Evolutionary conservation across 2,329 filamentous ascomycete genomes (phyloP), one percentile per base, ranked within the genome.

Genomic region (Epicoccum nigrum): DNA sequence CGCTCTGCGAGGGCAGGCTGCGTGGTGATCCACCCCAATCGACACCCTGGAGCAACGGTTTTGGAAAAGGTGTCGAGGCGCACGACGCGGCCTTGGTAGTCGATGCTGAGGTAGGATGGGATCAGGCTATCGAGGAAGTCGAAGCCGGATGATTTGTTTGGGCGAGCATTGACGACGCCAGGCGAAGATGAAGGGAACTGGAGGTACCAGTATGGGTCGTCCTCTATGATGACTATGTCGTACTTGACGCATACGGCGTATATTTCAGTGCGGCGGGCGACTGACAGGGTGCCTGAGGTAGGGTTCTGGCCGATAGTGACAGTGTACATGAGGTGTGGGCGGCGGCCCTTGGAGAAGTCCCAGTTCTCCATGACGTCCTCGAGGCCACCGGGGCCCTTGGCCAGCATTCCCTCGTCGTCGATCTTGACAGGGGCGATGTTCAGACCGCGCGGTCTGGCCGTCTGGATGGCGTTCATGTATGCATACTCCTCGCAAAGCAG

Each of bases 131-230:
- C 91, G 47, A 97, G 77, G 75, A 92, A 97, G 1, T 82, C 77
- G 64, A 86, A 93, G 8, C 90, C 90, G 0, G 81, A 83, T 34
- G 64, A 80, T 77, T 62, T 83, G 77, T 67, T 84, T 45, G 63
- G 74, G 53, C 56, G 72, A 47, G 62, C 70, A 54, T 53, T 52
- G 52, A 49, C 62, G 42, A 35, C 50, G 28, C 60, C 65, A 43
- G 77, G 68, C 7, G 76, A 82, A 0, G 89, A 86, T 0, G 89
- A 89, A 0, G 91, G 90, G 73, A 85, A 97, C 71, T 97, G 93
- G 7, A 97, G 80, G 72, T 94, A 93, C 90, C 91, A 97, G 77
- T 97, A 97, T 5, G 93, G 93, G 56, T 97, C 92, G 64, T 97
- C 93, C 73, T 97, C 93, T 55, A 95, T 77, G 59, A 97, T 96